A percentile compares a stretch with the other conserved stretches of the same genome.
Evolutionary conservation across 495 filamentous ascomycete species (phyloP).

Genomic region (Penicillium robsamsonii): DNA sequence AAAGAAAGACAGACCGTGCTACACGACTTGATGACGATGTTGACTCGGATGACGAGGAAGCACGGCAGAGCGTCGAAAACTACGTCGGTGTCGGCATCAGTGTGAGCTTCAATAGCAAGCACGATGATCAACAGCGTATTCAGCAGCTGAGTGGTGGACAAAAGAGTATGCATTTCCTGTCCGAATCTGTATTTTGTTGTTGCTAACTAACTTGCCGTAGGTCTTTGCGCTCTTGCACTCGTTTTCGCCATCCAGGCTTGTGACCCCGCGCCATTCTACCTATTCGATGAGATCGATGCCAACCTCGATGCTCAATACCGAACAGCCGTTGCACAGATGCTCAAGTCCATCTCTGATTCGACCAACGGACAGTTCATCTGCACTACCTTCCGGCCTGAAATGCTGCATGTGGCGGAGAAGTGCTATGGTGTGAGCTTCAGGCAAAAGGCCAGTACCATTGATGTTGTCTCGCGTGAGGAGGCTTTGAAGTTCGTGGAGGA

Average conservation of each 20-base stretch:
- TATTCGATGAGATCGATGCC: constrained; percentile 99
- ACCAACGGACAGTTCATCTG: constrained; percentile 71
- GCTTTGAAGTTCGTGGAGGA: constrained; percentile 93
- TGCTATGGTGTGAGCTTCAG: constrained; percentile 95
- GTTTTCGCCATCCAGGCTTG: constrained; percentile 99
- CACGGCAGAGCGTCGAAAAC: constrained; percentile 78
- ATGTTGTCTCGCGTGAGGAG: constrained; percentile 81
- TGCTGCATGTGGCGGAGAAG: constrained; percentile 92
- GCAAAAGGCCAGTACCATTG: constrained; percentile 89
- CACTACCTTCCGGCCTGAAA: constrained; percentile 97
- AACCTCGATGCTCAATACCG: constrained; percentile 98
- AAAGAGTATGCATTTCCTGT: constrained; percentile 66
- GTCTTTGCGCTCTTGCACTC: constrained; percentile 89
- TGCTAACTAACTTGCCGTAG: constrained; percentile 42
- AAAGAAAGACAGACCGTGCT: constrained; percentile 77
- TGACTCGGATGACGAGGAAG: constrained; percentile 59
- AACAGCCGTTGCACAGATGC: constrained; percentile 85
- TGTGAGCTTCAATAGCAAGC: constrained; percentile 97
- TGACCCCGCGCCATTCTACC: constrained; percentile 96
- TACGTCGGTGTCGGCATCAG: constrained; percentile 98
- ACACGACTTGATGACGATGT: constrained; percentile 62
- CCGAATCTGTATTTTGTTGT: neutral
- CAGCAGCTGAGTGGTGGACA: constrained; percentile 96
- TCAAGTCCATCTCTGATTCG: constrained; percentile 68
- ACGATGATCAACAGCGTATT: constrained; percentile 96